Percentiles rank a stretch among this genome's conserved stretches.
Conservation (phyloP, 1,284 basidiomycete species). For the Chalciporus sp. region DNA sequence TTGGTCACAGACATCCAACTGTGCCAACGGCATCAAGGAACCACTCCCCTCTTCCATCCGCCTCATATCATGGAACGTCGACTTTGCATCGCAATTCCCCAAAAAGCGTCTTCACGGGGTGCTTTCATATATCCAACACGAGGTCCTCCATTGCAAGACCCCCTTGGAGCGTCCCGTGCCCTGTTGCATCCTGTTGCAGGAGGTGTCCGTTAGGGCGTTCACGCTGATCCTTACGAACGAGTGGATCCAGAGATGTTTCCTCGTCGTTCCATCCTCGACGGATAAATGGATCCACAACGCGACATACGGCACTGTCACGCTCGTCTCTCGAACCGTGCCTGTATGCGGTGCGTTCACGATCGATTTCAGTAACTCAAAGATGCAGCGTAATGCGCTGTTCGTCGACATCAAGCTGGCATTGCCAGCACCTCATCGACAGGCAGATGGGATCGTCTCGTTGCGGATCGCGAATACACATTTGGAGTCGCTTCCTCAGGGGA, state of each 20-base stretch:
- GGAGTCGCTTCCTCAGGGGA: slow-evolving; percentile 56
- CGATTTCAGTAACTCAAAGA: slow-evolving; percentile 50
- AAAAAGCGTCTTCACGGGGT: slow-evolving; percentile 47
- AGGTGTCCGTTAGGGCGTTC: slow-evolving; percentile 52
- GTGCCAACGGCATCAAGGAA: slow-evolving; percentile 33
- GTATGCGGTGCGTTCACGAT: slow-evolving; percentile 48
- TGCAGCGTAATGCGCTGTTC: slow-evolving; percentile 56
- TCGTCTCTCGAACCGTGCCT: slow-evolving; percentile 58
- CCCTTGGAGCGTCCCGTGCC: slow-evolving; percentile 48
- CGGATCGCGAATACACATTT: slow-evolving; percentile 71
- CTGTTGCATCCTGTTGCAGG: slow-evolving; percentile 67
- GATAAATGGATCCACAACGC: slow-evolving; percentile 53
- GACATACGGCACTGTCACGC: slow-evolving; percentile 63
- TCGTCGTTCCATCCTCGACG: slow-evolving; percentile 52
- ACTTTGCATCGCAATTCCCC: slow-evolving; percentile 43
- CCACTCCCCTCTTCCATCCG: slow-evolving; percentile 45
- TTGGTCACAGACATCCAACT: slow-evolving; percentile 38
- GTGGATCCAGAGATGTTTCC: slow-evolving; percentile 65
- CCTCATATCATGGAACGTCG: slow-evolving; percentile 70
- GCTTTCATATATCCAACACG: slow-evolving; percentile 55
- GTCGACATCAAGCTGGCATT: slow-evolving; percentile 55
- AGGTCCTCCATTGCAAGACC: slow-evolving; percentile 46
- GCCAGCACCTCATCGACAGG: slow-evolving; percentile 32
- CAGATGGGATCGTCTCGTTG: slow-evolving; percentile 44
- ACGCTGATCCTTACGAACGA: slow-evolving; percentile 48